Percentiles rank a stretch among this genome's conserved stretches.
Conservation (phyloP, 140 eudicot species). For the Oenanthe javanica region DNA sequence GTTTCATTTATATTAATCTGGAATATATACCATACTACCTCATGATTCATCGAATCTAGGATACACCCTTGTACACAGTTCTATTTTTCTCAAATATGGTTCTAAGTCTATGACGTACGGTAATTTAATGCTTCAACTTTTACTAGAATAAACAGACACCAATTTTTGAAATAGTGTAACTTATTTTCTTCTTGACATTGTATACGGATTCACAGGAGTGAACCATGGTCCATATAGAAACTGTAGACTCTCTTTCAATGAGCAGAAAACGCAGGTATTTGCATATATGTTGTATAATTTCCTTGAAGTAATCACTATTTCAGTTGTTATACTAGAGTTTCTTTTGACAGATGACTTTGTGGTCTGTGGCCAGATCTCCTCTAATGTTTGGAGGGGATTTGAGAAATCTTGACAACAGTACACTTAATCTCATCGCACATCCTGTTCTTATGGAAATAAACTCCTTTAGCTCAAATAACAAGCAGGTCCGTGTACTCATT, state of each 20-base stretch:
- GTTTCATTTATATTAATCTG: not conserved
- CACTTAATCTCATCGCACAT: conserved; percentile 65
- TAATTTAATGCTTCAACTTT: not conserved
- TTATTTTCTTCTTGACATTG: not conserved
- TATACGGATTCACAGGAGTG: not conserved
- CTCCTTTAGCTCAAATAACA: conserved; percentile 74
- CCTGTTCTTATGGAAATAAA: conserved; percentile 78
- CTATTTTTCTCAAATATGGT: not conserved
- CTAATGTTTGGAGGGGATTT: conserved; percentile 98
- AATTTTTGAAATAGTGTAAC: not conserved
- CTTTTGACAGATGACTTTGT: conserved; percentile 64
- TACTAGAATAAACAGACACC: not conserved
- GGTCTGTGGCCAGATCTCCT: conserved; percentile 96
- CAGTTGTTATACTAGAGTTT: not conserved
- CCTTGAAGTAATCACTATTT: not conserved
- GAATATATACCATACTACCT: not conserved
- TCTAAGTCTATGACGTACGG: not conserved
- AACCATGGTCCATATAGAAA: conserved; percentile 77
- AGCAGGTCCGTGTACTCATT: conserved; percentile 44
- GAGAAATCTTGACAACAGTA: conserved; percentile 62
- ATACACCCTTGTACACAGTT: not conserved
- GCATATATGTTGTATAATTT: not conserved
- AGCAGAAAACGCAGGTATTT: conserved; percentile 76
- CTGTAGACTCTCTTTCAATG: conserved; percentile 48
- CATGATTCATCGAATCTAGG: not conserved